Conservation (phyloP, 345 rosid genomes). For the Dimocarpus longan region DNA sequence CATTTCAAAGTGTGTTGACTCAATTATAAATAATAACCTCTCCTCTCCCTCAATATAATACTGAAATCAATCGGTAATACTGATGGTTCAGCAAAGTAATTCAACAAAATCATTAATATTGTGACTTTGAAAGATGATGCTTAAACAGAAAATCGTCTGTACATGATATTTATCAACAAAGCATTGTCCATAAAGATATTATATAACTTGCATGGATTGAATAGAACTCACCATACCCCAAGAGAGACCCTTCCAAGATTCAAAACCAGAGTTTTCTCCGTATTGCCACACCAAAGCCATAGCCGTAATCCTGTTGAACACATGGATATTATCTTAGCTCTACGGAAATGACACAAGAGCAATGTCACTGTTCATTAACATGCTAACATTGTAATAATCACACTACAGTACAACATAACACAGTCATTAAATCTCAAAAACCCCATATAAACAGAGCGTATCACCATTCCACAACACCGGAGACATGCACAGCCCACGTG, state of each 20-base stretch:
- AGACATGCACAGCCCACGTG: slow-evolving; percentile 90
- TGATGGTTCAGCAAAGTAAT: background rate
- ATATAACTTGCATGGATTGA: background rate
- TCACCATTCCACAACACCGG: slow-evolving; percentile 91
- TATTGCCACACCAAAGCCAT: slow-evolving; percentile 97
- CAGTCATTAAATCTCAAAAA: too few relatives aligned
- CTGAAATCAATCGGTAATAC: background rate
- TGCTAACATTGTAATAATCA: background rate
- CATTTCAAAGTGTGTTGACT: background rate
- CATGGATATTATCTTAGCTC: background rate
- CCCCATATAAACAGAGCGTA: too few relatives aligned
- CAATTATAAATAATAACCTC: background rate
- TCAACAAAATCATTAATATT: slow-evolving; percentile 2
- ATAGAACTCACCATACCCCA: slow-evolving; percentile 88
- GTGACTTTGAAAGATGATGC: background rate
- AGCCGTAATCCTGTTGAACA: slow-evolving; percentile 68
- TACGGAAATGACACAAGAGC: background rate
- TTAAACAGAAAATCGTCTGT: background rate
- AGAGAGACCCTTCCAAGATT: slow-evolving; percentile 95
- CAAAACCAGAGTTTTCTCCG: slow-evolving; percentile 83
- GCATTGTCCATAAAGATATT: background rate
- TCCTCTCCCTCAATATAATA: slow-evolving; percentile 6
- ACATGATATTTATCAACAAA: background rate
- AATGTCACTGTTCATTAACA: background rate
- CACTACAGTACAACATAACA: too few relatives aligned